Conservation (phyloP, 164 flowering plant species). For the Nelumbo lutea region DNA sequence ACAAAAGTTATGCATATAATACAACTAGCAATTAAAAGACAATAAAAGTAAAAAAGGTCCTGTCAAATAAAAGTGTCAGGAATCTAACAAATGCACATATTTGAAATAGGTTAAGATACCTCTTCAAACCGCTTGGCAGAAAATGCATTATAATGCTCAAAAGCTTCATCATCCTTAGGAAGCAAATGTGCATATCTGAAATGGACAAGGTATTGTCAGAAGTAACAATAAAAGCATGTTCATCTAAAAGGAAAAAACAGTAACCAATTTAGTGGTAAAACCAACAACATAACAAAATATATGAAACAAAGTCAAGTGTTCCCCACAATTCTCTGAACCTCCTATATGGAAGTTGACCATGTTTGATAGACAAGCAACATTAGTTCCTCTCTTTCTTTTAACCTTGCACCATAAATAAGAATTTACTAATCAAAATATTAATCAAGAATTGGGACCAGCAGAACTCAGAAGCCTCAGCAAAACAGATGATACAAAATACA, state of each 20-base stretch:
- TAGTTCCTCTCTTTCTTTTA: too few species aligned
- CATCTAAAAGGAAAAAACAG: background rate
- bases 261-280: background rate
- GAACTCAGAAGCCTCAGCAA: too few species aligned
- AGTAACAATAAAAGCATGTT: background rate
- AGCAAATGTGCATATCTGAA: constrained; percentile 84
- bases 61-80: too few species aligned
- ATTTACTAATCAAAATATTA: too few species aligned
- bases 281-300: background rate
- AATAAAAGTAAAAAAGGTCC: too few species aligned
- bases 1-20: too few species aligned
- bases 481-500: too few species aligned
- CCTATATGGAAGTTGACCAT: background rate
- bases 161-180: constrained; percentile 91
- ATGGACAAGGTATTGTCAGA: background rate
- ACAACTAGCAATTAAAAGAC: too few species aligned
- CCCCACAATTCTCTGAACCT: background rate
- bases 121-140: constrained; percentile 84
- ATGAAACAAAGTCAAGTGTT: background rate
- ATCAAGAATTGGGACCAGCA: too few species aligned
- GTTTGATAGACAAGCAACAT: background rate
- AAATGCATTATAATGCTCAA: constrained; percentile 66
- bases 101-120: constrained; percentile 32
- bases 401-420: too few species aligned
- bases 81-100: too few species aligned